Evolutionary conservation across 805 yeast genomes (phyloP).

Genomic region (Tetrapisispora fleetii): DNA sequence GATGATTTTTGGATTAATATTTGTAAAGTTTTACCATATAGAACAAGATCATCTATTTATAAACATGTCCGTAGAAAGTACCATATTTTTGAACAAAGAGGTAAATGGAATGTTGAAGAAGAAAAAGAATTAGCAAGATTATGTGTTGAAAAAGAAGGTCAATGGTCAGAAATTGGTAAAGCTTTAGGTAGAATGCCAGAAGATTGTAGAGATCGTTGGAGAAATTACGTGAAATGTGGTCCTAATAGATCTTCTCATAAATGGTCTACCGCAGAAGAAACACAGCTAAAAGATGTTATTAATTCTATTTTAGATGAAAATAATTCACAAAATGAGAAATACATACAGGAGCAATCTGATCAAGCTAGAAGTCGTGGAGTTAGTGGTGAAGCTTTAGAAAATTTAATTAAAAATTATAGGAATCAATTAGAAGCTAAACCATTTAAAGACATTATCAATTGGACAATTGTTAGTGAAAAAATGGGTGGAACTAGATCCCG

Average conservation of each 20-base stretch:
- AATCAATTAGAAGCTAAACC: constrained; percentile 13
- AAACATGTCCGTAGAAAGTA: constrained; percentile 87
- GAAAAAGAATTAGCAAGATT: constrained; percentile 57
- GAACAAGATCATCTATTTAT: constrained; percentile 83
- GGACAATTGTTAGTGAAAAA: constrained; percentile 84
- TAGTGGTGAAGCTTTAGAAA: constrained; percentile 9
- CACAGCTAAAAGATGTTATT: constrained; percentile 45
- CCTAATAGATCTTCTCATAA: constrained; percentile 60
- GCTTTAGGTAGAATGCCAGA: constrained; percentile 90
- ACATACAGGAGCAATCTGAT: constrained; percentile 9
- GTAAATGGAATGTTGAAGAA: constrained; percentile 82
- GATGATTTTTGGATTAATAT: constrained; percentile 86
- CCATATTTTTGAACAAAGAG: constrained; percentile 79
- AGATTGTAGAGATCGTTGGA: constrained; percentile 93
- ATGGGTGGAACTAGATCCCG: constrained; percentile 86
- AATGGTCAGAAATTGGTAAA: constrained; percentile 81
- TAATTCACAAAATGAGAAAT: constrained; percentile 4
- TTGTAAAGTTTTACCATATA: constrained; percentile 67
- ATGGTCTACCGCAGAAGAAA: constrained; percentile 74
- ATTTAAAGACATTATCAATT: constrained; percentile 49
- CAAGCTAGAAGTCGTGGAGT: constrained; percentile 2
- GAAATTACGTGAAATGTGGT: constrained; percentile 93
- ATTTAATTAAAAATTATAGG: constrained; percentile 10
- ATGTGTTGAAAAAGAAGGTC: constrained; percentile 61
- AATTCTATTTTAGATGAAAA: constrained; percentile 36